Evolutionary conservation across 441 rosid genomes (phyloP).

Genomic region (Viola pubescens): DNA sequence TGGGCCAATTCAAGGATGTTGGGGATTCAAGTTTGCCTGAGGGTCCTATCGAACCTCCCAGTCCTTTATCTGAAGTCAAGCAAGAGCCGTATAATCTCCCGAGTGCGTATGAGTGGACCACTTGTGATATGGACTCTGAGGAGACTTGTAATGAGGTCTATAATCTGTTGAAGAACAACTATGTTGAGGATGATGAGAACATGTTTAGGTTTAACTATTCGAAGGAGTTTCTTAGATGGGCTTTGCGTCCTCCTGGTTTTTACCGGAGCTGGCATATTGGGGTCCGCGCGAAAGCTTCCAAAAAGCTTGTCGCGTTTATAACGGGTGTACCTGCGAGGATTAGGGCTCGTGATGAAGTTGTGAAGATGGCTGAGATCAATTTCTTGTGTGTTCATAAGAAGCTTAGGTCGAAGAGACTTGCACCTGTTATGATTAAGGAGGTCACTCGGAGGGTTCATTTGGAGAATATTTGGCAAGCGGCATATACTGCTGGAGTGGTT

Average conservation of each 20-base stretch:
- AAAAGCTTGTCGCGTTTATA: conserved; percentile 85
- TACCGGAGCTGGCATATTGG: conserved; percentile 86
- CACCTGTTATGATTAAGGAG: conserved; percentile 97
- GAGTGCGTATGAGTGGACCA: conserved; percentile 65
- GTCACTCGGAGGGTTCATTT: conserved; percentile 84
- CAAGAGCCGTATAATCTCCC: conserved; percentile 95
- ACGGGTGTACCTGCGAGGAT: conserved; percentile 88
- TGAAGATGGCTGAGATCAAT: conserved; percentile 91
- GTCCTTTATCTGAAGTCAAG: conserved; percentile 60
- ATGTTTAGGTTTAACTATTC: conserved; percentile 95
- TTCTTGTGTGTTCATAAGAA: conserved; percentile 94
- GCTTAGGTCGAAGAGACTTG: conserved; percentile 87
- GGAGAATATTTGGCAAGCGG: conserved; percentile 96
- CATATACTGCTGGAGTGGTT: conserved; percentile 87
- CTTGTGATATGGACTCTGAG: conserved; percentile 70
- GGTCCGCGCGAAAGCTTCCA: conserved; percentile 69
- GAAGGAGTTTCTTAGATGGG: conserved; percentile 93
- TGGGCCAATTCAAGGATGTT: conserved; percentile 67
- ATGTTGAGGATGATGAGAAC: conserved; percentile 79
- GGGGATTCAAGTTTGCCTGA: conserved; percentile 51
- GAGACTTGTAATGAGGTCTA: conserved; percentile 59
- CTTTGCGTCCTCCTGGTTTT: conserved; percentile 77
- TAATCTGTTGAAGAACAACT: conserved; percentile 50
- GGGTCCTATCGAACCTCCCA: conserved; percentile 65
- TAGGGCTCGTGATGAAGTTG: conserved; percentile 63